Evolutionary conservation across 768 basidiomycete species (phyloP).

Genomic region (Russula griseocarnosa): DNA sequence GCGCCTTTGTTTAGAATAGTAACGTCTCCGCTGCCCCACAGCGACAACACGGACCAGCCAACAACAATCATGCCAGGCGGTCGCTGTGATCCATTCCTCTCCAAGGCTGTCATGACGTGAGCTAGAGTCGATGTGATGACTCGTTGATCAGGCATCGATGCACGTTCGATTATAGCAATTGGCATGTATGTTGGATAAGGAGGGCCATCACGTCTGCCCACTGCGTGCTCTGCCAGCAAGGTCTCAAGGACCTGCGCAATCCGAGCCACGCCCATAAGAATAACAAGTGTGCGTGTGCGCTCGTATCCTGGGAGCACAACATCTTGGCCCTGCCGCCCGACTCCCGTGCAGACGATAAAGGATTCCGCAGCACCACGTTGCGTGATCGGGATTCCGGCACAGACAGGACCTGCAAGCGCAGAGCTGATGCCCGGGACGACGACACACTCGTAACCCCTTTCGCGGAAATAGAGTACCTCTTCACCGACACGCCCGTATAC

Average conservation of each 20-base stretch:
- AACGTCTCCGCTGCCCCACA: conserved; percentile 70
- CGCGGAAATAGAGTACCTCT: conserved; percentile 88
- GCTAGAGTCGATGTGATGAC: conserved; percentile 73
- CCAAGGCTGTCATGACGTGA: conserved; percentile 66
- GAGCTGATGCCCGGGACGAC: conserved; percentile 89
- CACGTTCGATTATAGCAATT: conserved; percentile 91
- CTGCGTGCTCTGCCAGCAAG: conserved; percentile 37
- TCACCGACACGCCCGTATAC: conserved; percentile 94
- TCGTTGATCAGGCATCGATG: conserved; percentile 91
- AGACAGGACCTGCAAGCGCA: conserved; percentile 83
- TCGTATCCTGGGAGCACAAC: conserved; percentile 88
- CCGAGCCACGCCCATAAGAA: conserved; percentile 95
- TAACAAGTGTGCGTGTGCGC: conserved; percentile 70
- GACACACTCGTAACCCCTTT: conserved; percentile 75
- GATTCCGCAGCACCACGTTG: conserved; percentile 92
- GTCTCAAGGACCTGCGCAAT: conserved; percentile 66
- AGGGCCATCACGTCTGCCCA: conserved; percentile 41
- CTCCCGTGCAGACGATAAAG: conserved; percentile 89
- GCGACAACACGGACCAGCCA: conserved; percentile 83
- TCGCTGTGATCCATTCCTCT: conserved; percentile 75
- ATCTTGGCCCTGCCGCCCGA: conserved; percentile 78
- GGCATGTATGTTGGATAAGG: conserved; percentile 75
- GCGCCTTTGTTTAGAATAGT: conserved; percentile 61
- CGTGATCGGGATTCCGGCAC: conserved; percentile 90
- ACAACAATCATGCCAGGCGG: conserved; percentile 96